These are phyloP conservation scores for Paxillus rubicundulus DNA, from an alignment of 768 basidiomycete species.

Conservation along the genomic window DNA sequence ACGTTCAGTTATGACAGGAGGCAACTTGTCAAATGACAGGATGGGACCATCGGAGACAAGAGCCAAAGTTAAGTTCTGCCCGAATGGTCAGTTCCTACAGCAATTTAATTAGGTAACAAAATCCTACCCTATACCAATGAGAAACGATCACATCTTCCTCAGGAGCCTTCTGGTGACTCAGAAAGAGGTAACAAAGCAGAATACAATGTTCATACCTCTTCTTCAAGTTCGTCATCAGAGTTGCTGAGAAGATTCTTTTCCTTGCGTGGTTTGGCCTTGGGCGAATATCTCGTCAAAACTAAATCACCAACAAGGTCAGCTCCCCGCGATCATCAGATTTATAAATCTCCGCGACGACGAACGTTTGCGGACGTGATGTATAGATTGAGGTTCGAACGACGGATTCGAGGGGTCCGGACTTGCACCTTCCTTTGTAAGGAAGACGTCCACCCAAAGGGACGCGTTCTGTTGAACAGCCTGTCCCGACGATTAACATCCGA, in stretches of 20 bases:
- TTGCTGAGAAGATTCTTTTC: slow-evolving; percentile 72
- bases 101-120: slow-evolving; percentile 1
- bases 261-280: slow-evolving; percentile 69
- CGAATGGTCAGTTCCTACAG: slow-evolving; percentile 3
- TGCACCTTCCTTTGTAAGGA: slow-evolving; percentile 62
- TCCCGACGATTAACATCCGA: slow-evolving; percentile 4
- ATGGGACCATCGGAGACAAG: slow-evolving; percentile 69
- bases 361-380: slow-evolving; percentile 79
- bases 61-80: slow-evolving; percentile 82
- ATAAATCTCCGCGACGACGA: slow-evolving; percentile 24
- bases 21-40: slow-evolving; percentile 53
- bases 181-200: slow-evolving; percentile 9
- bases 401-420: slow-evolving; percentile 61
- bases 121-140: slow-evolving; percentile 76
- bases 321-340: not conserved
- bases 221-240: slow-evolving; percentile 40
- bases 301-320: slow-evolving; percentile 2
- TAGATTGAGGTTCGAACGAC: slow-evolving; percentile 49
- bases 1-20: slow-evolving; percentile 64
- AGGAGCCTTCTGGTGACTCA: slow-evolving; percentile 16
- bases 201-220: slow-evolving; percentile 41
- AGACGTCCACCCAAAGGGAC: slow-evolving; percentile 81
- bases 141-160: slow-evolving; percentile 65
- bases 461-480: slow-evolving; percentile 78
- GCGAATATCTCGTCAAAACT: slow-evolving; percentile 88